A percentile compares a stretch with the other conserved stretches of the same genome.
These are phyloP conservation scores for Theileria orientalis DNA, from an alignment of 169 alveolate species.

Conservation along the genomic window DNA sequence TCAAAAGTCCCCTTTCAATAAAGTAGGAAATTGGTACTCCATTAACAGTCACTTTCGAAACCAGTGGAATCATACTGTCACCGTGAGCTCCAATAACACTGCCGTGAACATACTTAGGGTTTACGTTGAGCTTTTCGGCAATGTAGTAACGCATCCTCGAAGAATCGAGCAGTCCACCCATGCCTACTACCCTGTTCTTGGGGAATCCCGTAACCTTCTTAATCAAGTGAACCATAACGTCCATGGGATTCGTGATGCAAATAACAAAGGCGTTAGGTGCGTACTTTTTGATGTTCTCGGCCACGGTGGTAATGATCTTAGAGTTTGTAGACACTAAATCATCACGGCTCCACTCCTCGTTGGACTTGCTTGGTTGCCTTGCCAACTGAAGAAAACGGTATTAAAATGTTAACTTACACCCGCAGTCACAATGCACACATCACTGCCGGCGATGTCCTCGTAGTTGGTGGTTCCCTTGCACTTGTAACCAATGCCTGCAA, in stretches of 20 bases:
- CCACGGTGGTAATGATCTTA: conserved; percentile 77
- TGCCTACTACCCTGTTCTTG: conserved; percentile 80
- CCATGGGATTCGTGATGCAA: conserved; percentile 85
- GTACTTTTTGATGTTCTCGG: conserved; percentile 77
- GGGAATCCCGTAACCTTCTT: conserved; percentile 80
- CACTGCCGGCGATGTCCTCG: conserved; percentile 74
- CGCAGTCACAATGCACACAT: conserved; percentile 82
- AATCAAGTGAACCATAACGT: conserved; percentile 78
- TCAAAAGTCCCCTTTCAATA: conserved; percentile 37
- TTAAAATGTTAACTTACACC: conserved; percentile 57
- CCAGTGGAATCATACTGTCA: conserved; percentile 82
- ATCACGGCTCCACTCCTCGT: conserved; percentile 83
- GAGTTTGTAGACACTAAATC: conserved; percentile 79
- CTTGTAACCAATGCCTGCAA: conserved; percentile 64
- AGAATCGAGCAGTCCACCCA: conserved; percentile 84
- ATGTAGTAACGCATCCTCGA: conserved; percentile 76
- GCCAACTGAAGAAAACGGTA: conserved; percentile 40
- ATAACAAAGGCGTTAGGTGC: conserved; percentile 83
- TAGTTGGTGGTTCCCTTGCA: conserved; percentile 71
- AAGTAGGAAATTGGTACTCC: conserved; percentile 74
- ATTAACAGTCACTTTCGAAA: conserved; percentile 69
- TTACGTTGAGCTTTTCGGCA: conserved; percentile 72
- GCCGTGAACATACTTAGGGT: conserved; percentile 79
- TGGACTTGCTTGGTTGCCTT: conserved; percentile 28
- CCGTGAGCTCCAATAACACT: conserved; percentile 86